These are phyloP conservation scores for Leccinum subspadiceum DNA, from an alignment of 1,284 basidiomycete genomes.

Conservation along the genomic window DNA sequence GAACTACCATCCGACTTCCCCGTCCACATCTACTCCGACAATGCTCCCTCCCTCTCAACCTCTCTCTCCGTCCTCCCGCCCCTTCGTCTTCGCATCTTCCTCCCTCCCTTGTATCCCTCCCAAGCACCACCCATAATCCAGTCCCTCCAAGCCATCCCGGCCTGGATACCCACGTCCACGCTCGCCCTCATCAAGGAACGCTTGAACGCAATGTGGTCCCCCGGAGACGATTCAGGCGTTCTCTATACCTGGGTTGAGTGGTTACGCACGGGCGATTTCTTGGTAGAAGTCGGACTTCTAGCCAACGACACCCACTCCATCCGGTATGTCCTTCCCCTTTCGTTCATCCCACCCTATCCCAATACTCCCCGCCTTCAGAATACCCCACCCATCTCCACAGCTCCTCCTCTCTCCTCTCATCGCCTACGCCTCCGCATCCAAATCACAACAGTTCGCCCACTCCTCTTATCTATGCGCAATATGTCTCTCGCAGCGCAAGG, in stretches of 20 bases:
- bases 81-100: slow-evolving; percentile 51
- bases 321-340: slow-evolving; percentile 38
- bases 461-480: slow-evolving; percentile 66
- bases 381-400: slow-evolving; percentile 55
- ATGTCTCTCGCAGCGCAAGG: slow-evolving; percentile 69
- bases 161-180: slow-evolving; percentile 51
- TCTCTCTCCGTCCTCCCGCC: slow-evolving; percentile 52
- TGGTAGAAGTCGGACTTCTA: slow-evolving; percentile 40
- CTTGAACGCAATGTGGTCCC: slow-evolving; percentile 56
- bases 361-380: slow-evolving; percentile 35
- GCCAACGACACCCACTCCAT: slow-evolving; percentile 35
- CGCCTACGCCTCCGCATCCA: slow-evolving; percentile 46
- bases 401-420: slow-evolving; percentile 48
- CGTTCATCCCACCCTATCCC: slow-evolving; percentile 4
- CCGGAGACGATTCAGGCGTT: slow-evolving; percentile 54
- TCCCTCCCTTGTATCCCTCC: slow-evolving; percentile 60
- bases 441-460: slow-evolving; percentile 53
- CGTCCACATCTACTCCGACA: slow-evolving; percentile 34
- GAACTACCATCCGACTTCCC: slow-evolving; percentile 47
- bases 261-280: slow-evolving; percentile 61
- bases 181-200: slow-evolving; percentile 37
- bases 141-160: slow-evolving; percentile 54
- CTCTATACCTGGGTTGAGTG: slow-evolving; percentile 72
- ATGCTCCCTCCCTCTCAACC: not conserved
- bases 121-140: slow-evolving; percentile 50